Evolutionary conservation across 2,329 filamentous ascomycete species (phyloP).

Genomic region (Cytospora schulzeri): DNA sequence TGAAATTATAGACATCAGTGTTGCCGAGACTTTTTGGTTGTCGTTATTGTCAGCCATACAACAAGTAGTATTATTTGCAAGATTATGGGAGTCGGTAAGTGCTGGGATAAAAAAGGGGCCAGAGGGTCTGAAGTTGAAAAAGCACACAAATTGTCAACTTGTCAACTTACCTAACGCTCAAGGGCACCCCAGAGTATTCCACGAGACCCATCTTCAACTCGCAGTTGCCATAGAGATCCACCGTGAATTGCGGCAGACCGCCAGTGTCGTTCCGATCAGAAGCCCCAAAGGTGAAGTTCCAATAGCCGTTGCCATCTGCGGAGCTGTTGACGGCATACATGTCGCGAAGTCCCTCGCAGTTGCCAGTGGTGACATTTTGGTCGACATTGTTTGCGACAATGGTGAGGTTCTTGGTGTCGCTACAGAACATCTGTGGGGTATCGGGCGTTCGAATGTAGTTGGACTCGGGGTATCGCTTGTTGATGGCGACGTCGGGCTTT

Average conservation of each 20-base stretch:
- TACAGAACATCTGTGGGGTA: not conserved
- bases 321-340: not conserved
- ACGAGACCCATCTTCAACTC: not conserved
- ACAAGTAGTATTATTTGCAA: not conserved
- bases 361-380: not conserved
- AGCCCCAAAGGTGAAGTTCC: not conserved
- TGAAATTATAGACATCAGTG: not conserved
- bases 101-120: no score
- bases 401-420: not conserved
- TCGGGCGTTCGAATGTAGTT: not conserved
- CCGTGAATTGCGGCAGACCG: not conserved
- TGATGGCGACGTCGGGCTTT: not conserved
- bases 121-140: no score
- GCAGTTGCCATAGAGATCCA: not conserved
- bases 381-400: not conserved
- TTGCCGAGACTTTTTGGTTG: not conserved
- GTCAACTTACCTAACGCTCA: not conserved
- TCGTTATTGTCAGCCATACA: not conserved
- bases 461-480: not conserved
- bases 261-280: not conserved
- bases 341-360: not conserved
- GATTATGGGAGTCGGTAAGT: no score
- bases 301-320: not conserved
- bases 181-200: not conserved
- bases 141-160: no score